Evolutionary conservation across 2,329 filamentous ascomycete species (phyloP).

Genomic region (Cladosporium sp.): DNA sequence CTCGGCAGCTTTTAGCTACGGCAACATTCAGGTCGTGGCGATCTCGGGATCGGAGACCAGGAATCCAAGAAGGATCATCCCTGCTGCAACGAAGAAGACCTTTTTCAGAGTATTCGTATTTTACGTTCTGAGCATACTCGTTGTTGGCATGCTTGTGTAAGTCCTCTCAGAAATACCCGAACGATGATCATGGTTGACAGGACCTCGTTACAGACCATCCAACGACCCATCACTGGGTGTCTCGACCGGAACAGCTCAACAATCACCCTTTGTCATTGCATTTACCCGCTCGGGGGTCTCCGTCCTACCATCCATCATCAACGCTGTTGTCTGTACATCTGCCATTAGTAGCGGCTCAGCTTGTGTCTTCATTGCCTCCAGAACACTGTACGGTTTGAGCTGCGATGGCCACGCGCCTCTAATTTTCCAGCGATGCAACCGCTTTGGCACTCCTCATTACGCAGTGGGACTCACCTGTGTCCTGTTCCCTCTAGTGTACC

Average conservation of each 20-base stretch:
- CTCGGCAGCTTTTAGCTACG: conserved; percentile 48
- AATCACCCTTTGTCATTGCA: conserved; percentile 65
- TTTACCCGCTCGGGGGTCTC: conserved; percentile 62
- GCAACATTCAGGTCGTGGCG: conserved; percentile 51
- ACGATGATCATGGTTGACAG: neutral
- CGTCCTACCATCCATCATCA: conserved; percentile 67
- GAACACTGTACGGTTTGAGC: conserved; percentile 48
- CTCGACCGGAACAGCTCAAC: neutral
- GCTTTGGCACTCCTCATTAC: conserved; percentile 13
- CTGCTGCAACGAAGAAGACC: conserved; percentile 22
- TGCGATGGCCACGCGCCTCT: conserved; percentile 51
- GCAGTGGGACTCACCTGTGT: conserved; percentile 36
- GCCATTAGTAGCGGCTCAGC: conserved; percentile 68
- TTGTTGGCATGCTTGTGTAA: conserved; percentile 25
- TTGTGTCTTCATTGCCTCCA: conserved; percentile 53
- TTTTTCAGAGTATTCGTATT: conserved; percentile 44
- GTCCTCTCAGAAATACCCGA: neutral
- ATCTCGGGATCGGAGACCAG: conserved; percentile 54
- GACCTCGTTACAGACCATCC: neutral
- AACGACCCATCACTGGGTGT: neutral
- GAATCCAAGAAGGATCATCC: conserved; percentile 51
- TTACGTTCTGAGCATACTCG: conserved; percentile 53
- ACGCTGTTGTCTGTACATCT: conserved; percentile 70
- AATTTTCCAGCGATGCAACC: conserved; percentile 49
- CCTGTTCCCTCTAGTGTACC: conserved; percentile 36